Percentiles rank a stretch among this genome's conserved stretches.
Conservation (phyloP, 805 yeast species). For the Helenozyma baotianmanensis region DNA sequence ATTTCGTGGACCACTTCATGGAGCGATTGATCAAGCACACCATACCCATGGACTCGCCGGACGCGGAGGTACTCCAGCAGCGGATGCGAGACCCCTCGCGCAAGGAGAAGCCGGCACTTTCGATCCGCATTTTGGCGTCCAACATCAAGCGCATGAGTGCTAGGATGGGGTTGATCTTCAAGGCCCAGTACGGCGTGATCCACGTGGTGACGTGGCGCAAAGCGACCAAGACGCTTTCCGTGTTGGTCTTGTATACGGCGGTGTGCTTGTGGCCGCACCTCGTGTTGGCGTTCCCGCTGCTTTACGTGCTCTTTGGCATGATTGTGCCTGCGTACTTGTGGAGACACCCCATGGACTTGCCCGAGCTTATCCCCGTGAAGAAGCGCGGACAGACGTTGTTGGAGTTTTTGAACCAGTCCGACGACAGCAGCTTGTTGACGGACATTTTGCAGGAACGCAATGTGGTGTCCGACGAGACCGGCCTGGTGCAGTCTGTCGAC, state of each 20-base stretch:
- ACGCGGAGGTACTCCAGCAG: slow-evolving; percentile 37
- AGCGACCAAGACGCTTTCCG: slow-evolving; percentile 64
- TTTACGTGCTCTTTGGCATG: slow-evolving; percentile 50
- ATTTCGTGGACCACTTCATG: slow-evolving; percentile 55
- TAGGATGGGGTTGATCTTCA: slow-evolving; percentile 54
- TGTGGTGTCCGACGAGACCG: slow-evolving; percentile 4
- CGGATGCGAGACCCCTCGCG: slow-evolving; percentile 44
- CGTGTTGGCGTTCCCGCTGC: slow-evolving; percentile 58
- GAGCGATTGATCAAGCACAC: slow-evolving; percentile 50
- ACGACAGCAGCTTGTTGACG: slow-evolving; percentile 29
- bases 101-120: slow-evolving; percentile 46
- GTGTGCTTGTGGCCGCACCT: slow-evolving; percentile 70
- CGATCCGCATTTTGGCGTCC: slow-evolving; percentile 50
- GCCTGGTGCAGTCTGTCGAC: slow-evolving; percentile 7
- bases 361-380: slow-evolving; percentile 40
- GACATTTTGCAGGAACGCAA: slow-evolving; percentile 22
- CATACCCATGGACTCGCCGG: slow-evolving; percentile 46
- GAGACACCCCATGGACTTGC: slow-evolving; percentile 58
- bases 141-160: slow-evolving; percentile 56
- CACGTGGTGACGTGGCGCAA: slow-evolving; percentile 69
- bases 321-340: slow-evolving; percentile 67
- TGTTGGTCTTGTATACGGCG: slow-evolving; percentile 56
- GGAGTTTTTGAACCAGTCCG: slow-evolving; percentile 30
- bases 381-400: slow-evolving; percentile 53
- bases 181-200: slow-evolving; percentile 55